A percentile compares a stretch with the other conserved stretches of the same genome.
Evolutionary conservation across 169 alveolate species (phyloP).

Genomic region (Babesia caballi): DNA sequence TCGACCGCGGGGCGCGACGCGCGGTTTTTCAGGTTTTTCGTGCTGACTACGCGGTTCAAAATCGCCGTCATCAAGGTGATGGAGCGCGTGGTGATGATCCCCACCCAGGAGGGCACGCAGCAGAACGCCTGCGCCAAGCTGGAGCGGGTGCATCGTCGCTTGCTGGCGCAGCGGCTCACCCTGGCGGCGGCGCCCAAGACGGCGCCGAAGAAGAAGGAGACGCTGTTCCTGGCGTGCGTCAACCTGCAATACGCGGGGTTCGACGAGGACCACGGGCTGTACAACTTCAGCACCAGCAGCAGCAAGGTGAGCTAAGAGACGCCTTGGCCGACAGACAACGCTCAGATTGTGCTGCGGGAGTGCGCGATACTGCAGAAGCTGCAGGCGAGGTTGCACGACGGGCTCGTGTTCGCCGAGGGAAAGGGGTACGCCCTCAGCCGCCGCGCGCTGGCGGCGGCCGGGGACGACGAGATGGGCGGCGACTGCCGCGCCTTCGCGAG

Average conservation of each 20-base stretch:
- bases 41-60: conserved; percentile 38
- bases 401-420: conserved; percentile 6
- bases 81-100: neutral
- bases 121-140: neutral
- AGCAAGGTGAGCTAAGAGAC: conserved; percentile 2
- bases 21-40: conserved; percentile 23
- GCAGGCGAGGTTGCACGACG: conserved; percentile 12
- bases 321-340: neutral
- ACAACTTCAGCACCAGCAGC: conserved; percentile 35
- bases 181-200: conserved; percentile 1
- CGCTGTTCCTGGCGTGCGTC: neutral
- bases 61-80: conserved; percentile 21
- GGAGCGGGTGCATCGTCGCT: neutral
- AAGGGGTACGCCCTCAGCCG: neutral
- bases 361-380: conserved; percentile 23
- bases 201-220: neutral
- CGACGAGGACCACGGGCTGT: conserved; percentile 17
- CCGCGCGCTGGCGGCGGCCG: conserved; percentile 3
- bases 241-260: conserved; percentile 42
- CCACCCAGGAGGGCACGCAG: neutral
- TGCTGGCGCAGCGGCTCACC: conserved; percentile 6
- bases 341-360: conserved; percentile 21
- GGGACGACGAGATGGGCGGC: conserved; percentile 19
- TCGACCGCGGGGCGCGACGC: neutral
- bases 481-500: conserved; percentile 9